Evolutionary conservation across 2,329 filamentous ascomycete species (phyloP), one percentile per base, ranked within the genome.

Genomic region (Tolypocladium amazonense): DNA sequence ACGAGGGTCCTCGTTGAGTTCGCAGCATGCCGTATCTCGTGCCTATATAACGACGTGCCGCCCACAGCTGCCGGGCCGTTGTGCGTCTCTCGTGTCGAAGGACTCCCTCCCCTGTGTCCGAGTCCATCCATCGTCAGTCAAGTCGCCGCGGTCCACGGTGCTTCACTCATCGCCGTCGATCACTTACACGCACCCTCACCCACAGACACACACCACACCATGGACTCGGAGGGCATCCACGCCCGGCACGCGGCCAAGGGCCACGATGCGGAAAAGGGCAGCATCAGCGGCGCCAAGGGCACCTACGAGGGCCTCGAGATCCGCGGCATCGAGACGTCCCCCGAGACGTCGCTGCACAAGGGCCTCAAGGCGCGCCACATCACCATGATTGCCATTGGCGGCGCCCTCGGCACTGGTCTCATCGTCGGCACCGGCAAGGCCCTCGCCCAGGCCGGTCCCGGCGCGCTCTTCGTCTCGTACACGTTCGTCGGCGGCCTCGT

Each of bases 331-430:
- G 79, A 81, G 75, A 81, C 79, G 20, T 76, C 73, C 57, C 68
- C 73, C 37, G 77, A 79, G 62, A 80, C 78, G 56, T 70, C 72
- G 64, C 75, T 82, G 59, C 78, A 80, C 61, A 76, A 79, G n/a
- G 79, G 78, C 30, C 78, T 82, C 65, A 79, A 81, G 70, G 77
- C 79, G 25, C 78, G 79, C 12, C 79, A 82, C 70, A 81, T 82
- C 67, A 80, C 77, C 68, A 82, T 82, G 79, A 81, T 82, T 72
- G 88, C 88, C 65, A 88, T 90, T 61, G 88, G 88, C 67, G 88
- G 88, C 71, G 87, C 88, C 62, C 85, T 90, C 61, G 88, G 84
- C 59, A 90, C 87, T 58, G 88, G 88, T 71, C 77, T 91, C 59
- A 88, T 91, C 64, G 87, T 91, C 67, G 88, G 88, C 63, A 86